Evolutionary conservation across 2,329 filamentous ascomycete species (phyloP), one percentile per base, ranked within the genome.

Genomic region (Myriangium duriaei): DNA sequence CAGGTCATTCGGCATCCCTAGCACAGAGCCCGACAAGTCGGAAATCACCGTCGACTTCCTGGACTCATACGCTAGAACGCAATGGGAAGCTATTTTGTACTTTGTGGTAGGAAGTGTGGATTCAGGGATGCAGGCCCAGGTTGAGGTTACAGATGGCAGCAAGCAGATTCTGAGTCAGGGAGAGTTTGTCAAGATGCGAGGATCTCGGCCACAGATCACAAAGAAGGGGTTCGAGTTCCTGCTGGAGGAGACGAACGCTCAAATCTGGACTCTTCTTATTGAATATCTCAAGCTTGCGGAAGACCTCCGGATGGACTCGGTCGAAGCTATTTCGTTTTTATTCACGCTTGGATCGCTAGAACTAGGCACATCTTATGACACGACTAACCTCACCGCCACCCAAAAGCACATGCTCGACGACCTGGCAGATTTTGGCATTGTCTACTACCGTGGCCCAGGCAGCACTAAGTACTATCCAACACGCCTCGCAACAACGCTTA

Each of bases 21-120:
- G 81, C 12, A 70, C 67, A 10, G 69, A 77, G 5, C 67, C 74
- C 3, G 67, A 75, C 21, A 71, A 75, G 29, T 64, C 69, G 39
- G 71, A 74, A 34, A 72, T 91, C 34, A 76, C 80, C 42, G 60
- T 86, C 9, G 53, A 71, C 1, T 84, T 81, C 48, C 71, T 98
- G 41, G 91, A 98, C 53, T 71, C 76, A 17, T 92, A 88, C 60
- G 86, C 91, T 4, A 75, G 83, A 39, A 74, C 73, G 50, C 87
- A 93, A 54, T 98, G 91, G 87, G 92, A 98, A 59, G 81, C 85
- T 16, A 94, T 98, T 17, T 61, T 98, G 33, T 91, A 95, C 58
- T 98, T 86, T 54, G 87, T 98, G 56, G 91, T 98, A 13, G 82
- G 80, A 41, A 80, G 75, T 43, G 79, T 81, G 6, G 76, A 73